phyloP scores from a whole-genome alignment of 1,139 yeast genomes.

The Torulaspora globosa region DNA sequence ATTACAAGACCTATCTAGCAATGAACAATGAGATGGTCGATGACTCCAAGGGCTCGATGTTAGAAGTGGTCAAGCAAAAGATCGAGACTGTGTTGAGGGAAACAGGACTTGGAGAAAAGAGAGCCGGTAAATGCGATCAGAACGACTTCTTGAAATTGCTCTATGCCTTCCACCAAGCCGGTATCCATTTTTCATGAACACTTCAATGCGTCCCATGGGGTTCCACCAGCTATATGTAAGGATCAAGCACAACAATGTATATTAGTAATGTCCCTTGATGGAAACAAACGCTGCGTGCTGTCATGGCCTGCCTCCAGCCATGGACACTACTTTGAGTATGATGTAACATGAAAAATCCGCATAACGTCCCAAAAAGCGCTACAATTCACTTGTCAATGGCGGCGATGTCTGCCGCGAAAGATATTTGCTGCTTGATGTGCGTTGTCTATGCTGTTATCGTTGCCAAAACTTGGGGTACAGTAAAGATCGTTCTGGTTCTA shows the following conservation, averaged over 20 bases:
- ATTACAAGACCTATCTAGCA: conserved; percentile 77
- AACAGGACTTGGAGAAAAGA: conserved; percentile 76
- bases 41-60: conserved; percentile 44
- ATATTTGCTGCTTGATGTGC: neutral
- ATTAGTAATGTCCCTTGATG: conserved; percentile 3
- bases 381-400: no score
- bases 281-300: neutral
- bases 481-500: no score
- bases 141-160: conserved; percentile 83
- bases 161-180: conserved; percentile 94
- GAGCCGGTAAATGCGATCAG: conserved; percentile 94
- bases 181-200: conserved; percentile 81
- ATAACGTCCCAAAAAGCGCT: no score
- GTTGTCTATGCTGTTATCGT: no score
- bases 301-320: conserved; percentile 1
- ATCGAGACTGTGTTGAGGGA: conserved; percentile 65
- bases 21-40: conserved; percentile 43
- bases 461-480: neutral
- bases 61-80: conserved; percentile 51
- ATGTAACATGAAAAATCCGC: neutral
- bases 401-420: no score
- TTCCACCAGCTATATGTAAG: neutral
- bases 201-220: neutral
- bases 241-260: conserved; percentile 4
- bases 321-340: conserved; percentile 2